Evolutionary conservation across 192 early-diverging fungal genomes (phyloP), one percentile per base, ranked within the genome.

Genomic region (Chytriomyces confervae): DNA sequence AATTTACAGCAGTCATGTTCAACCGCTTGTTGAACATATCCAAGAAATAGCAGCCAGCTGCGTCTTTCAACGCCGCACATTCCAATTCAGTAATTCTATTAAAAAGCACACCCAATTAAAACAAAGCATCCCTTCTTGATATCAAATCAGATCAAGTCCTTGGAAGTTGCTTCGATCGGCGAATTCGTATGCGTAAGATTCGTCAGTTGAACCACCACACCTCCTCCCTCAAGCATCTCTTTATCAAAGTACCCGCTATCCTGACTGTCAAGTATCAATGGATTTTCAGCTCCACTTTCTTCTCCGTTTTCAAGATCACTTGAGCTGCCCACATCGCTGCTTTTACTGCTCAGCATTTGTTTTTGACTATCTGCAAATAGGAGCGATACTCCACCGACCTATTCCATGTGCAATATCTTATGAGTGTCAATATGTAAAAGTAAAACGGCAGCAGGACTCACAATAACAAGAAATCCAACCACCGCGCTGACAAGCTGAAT

Each of bases 401-500:
- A 23, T 9, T 50, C 11, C 53, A 57, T 57, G 53, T n/a, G 47
- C 16, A 66, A 48, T 50, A 16, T 47, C 16, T 44, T 5, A 48
- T 3, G 47, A 27, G 47, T 18, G 0, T 18, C 36, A 3, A 75
- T 79, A 77, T 47, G 85, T 83, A 75, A 7, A 84, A 81, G 6
- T 81, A 84, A 27, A 20, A 93, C 85, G 66, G 91, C 91, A 3
- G 1, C 29, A 45, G 8, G 2, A 78, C 81, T 81, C 57, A 88
- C 84, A 75, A 88, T 88, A 50, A 88, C 87, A 20, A 81, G 49
- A 66, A 88, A 88, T 23, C 84, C 87, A 20, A 86, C 49, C 8
- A 86, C 43, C 24, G 81, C 76, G 16, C 78, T 78, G 7, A 84
- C 73, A 10, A 62, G 78, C 49, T 67, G 66, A 4, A 80, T 73